Evolutionary conservation across 306 rosid species (phyloP), one percentile per base, ranked within the genome.

Genomic region (Prunus mume): DNA sequence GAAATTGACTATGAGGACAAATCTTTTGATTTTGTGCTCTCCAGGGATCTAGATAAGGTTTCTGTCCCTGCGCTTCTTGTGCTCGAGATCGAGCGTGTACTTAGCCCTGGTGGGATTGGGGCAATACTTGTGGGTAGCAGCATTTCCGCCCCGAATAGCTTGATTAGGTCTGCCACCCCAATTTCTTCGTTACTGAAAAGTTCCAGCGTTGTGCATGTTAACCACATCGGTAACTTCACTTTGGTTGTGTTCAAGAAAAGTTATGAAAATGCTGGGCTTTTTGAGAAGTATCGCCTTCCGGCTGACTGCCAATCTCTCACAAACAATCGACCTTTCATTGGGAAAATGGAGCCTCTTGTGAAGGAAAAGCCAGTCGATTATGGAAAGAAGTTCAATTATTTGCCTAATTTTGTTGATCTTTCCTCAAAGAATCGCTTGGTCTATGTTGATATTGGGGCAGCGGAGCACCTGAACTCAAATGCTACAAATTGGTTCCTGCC

Each of bases 81-180:
- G 72, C 91, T 89, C 11, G 97, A 96, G 78, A 83, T 92, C 28
- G 98, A 96, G 80, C 96, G 99, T 13, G 80, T 96, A 71, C 97
- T 96, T 81, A 86, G 81, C 72, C 93, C 99, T 1, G 96, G 91
- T 9, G 99, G 99, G 47, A 83, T 88, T 14, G 99, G 93, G 18
- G 98, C 86, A 18, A 68, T 96, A 60, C 85, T 92, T 71, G 80
- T 88, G 20, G 76, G 73, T 20, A 43, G 73, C 68, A 68, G 81
- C 38, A 52, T 64, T 76, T 75, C 84, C 3, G 67, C 77, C 45
- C 87, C 86, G 2, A 86, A 83, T 65, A 87, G 88, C 76, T 58
- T 92, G 80, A 90, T 92, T 24, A 83, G 91, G 64, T 87, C 97
- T 30, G 97, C 95, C 19, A 84, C 86, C 13, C 93, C 97, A 10